phyloP scores from a whole-genome alignment of 2,329 filamentous ascomycete genomes.

The Akanthomyces uredinophilus region DNA sequence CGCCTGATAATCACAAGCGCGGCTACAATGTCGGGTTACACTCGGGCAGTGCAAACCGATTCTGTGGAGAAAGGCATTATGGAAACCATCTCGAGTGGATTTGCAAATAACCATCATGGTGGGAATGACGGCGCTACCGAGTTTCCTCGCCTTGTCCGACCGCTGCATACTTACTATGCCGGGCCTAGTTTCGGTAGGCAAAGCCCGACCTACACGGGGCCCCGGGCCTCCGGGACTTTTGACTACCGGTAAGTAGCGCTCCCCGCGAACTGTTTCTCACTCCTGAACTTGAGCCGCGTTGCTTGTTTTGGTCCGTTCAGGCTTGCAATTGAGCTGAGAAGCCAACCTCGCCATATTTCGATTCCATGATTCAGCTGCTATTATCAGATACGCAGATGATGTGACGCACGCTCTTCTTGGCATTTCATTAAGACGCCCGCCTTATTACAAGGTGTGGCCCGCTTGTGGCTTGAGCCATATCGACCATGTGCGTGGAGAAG shows the following conservation, averaged over 20 bases:
- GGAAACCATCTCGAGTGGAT: background rate
- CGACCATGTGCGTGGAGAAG: constrained; percentile 5
- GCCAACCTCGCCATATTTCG: background rate
- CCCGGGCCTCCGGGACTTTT: background rate
- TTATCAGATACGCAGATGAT: background rate
- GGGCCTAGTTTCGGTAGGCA: background rate
- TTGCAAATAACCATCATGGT: background rate
- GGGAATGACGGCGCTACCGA: background rate
- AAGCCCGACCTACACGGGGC: background rate
- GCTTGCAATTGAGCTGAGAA: background rate
- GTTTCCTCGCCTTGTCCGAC: background rate
- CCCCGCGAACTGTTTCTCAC: background rate
- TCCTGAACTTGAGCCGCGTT: background rate
- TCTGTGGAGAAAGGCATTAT: background rate
- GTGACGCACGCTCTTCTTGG: background rate
- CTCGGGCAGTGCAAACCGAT: background rate
- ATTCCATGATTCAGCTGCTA: background rate
- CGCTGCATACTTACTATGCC: background rate
- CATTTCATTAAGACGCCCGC: background rate
- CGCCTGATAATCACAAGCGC: background rate
- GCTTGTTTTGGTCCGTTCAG: background rate
- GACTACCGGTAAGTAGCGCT: background rate
- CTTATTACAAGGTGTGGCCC: background rate
- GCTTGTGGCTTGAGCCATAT: constrained; percentile 8
- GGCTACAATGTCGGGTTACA: background rate